Percentiles rank a stretch among this genome's conserved stretches.
These are phyloP conservation scores for Canavalia gladiata DNA, from an alignment of 306 rosid genomes.

Conservation along the genomic window DNA sequence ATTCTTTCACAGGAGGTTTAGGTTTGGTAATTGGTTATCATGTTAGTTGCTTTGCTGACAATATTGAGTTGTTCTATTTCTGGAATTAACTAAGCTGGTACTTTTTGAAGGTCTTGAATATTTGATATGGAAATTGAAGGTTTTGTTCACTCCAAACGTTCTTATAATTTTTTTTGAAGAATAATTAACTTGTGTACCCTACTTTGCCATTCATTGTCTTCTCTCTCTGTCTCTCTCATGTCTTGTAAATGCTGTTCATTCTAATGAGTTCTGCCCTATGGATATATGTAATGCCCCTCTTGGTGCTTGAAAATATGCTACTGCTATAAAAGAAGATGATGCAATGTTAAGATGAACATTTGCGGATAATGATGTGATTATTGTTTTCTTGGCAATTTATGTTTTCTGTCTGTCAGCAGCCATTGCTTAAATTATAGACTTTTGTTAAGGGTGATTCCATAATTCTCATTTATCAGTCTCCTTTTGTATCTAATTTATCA, in stretches of 20 bases:
- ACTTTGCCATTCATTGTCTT: neutral
- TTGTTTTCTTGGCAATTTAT: constrained; percentile 19
- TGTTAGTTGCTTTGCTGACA: constrained; percentile 28
- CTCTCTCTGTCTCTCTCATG: constrained; percentile 1
- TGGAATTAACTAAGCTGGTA: constrained; percentile 1
- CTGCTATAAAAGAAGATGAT: constrained; percentile 13
- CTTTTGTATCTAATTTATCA: constrained; percentile 10
- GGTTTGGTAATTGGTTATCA: constrained; percentile 8
- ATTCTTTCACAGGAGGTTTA: constrained; percentile 1
- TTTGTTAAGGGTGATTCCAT: constrained; percentile 20
- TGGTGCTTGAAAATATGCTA: constrained; percentile 13
- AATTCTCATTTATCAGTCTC: neutral
- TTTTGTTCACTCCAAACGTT: constrained; percentile 8
- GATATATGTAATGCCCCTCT: constrained; percentile 16
- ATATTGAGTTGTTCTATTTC: constrained; percentile 33
- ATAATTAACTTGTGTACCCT: neutral
- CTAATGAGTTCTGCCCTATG: neutral
- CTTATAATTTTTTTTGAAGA: neutral
- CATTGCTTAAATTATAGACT: constrained; percentile 27
- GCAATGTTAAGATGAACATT: constrained; percentile 26
- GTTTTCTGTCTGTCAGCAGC: constrained; percentile 8
- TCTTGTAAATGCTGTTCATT: constrained; percentile 8
- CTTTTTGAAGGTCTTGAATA: constrained; percentile 16
- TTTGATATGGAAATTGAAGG: neutral
- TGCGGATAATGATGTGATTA: constrained; percentile 29